phyloP scores from a whole-genome alignment of 164 flowering plant genomes.

The Akebia trifoliata region DNA sequence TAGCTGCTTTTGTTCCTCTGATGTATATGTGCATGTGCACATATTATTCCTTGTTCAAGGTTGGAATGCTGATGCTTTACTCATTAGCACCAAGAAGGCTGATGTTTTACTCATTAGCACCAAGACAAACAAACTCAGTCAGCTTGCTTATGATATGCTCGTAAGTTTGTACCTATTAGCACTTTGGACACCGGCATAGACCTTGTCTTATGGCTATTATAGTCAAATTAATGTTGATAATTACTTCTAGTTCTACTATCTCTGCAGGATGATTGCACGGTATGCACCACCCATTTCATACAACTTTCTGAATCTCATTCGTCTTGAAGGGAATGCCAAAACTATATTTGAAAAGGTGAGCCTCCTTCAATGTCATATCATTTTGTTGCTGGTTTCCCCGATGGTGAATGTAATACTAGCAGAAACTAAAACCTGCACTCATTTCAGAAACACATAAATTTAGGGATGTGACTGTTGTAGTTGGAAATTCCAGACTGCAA shows the following conservation, averaged over 20 bases:
- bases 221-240: background rate
- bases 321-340: slow-evolving; percentile 39
- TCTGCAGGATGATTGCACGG: slow-evolving; percentile 90
- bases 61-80: slow-evolving; percentile 96
- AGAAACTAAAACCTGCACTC: background rate
- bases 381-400: background rate
- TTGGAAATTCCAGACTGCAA: no score
- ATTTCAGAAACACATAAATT: no score
- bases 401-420: background rate
- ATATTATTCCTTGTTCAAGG: slow-evolving; percentile 88
- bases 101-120: slow-evolving; percentile 95
- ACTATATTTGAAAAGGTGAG: slow-evolving; percentile 84
- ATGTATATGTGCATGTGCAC: slow-evolving; percentile 99
- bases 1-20: slow-evolving; percentile 79
- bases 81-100: no score
- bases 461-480: no score
- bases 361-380: background rate
- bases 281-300: slow-evolving; percentile 97
- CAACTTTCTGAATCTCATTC: slow-evolving; percentile 90
- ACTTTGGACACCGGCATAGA: slow-evolving; percentile 1
- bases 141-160: slow-evolving; percentile 98
- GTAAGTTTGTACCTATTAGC: slow-evolving; percentile 45
- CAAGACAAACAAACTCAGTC: slow-evolving; percentile 94
- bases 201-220: background rate
- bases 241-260: slow-evolving; percentile 9